Conservation (phyloP, 345 rosid species). For the Euphorbia lathyris region DNA sequence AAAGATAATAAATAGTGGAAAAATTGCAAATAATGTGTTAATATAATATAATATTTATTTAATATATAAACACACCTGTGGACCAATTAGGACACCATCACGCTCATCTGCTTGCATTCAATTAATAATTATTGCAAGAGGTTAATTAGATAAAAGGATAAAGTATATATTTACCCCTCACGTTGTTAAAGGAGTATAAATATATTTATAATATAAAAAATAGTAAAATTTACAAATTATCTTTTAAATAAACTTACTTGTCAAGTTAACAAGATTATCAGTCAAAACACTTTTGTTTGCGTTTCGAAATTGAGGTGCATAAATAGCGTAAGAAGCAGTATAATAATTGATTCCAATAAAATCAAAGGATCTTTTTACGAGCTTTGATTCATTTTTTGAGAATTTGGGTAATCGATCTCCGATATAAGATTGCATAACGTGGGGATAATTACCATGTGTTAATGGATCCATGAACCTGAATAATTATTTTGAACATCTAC, state of each 20-base stretch:
- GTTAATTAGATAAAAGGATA: too few relatives aligned
- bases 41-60: too few relatives aligned
- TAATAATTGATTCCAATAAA: constrained; percentile 52
- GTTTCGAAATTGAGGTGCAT: background rate
- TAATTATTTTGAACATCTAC: too few relatives aligned
- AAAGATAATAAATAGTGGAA: too few relatives aligned
- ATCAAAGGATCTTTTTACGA: constrained; percentile 42
- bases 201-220: too few relatives aligned
- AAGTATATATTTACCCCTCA: background rate
- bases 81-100: constrained; percentile 20
- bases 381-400: constrained; percentile 26
- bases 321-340: constrained; percentile 30
- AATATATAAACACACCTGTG: constrained; percentile 2
- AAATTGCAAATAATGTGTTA: background rate
- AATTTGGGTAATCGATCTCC: constrained; percentile 33
- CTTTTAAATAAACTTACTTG: constrained; percentile 20
- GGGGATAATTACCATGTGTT: constrained; percentile 35
- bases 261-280: constrained; percentile 18
- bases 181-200: too few relatives aligned
- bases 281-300: constrained; percentile 22
- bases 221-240: too few relatives aligned
- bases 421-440: constrained; percentile 21
- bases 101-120: constrained; percentile 4
- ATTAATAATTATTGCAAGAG: background rate
- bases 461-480: constrained; percentile 46